Conservation (phyloP, 768 basidiomycete genomes). For the Termitomyces sp. region DNA sequence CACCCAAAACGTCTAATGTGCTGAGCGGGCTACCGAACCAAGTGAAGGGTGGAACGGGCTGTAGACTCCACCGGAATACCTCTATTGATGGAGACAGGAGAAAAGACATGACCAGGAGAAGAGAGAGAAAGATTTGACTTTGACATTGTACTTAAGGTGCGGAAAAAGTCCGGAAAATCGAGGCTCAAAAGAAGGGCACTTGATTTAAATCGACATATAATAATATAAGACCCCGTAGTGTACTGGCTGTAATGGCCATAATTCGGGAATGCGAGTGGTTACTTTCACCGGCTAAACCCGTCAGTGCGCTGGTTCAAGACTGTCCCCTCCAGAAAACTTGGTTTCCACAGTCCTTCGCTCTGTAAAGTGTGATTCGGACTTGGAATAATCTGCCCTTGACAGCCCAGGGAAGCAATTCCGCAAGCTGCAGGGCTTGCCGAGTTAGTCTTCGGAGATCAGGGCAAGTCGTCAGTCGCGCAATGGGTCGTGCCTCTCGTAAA, state of each 20-base stretch:
- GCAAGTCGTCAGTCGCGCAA: slow-evolving; percentile 80
- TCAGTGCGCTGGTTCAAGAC: slow-evolving; percentile 91
- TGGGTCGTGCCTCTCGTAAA: slow-evolving; percentile 72
- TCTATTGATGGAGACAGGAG: slow-evolving; percentile 38
- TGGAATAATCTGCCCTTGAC: slow-evolving; percentile 84
- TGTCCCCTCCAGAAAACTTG: slow-evolving; percentile 95
- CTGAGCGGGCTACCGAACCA: slow-evolving; percentile 59
- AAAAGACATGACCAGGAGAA: slow-evolving; percentile 23
- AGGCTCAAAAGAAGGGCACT: background rate
- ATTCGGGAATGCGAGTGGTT: slow-evolving; percentile 76
- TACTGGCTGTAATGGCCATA: slow-evolving; percentile 80
- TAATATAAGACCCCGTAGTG: slow-evolving; percentile 35
- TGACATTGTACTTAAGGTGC: background rate
- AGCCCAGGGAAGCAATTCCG: slow-evolving; percentile 92
- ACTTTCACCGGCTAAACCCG: slow-evolving; percentile 52
- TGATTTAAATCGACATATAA: background rate
- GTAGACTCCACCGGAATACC: slow-evolving; percentile 47
- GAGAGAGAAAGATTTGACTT: background rate
- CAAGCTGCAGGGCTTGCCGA: slow-evolving; percentile 83
- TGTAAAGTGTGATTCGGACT: slow-evolving; percentile 59
- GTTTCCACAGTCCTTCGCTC: slow-evolving; percentile 64
- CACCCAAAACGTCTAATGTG: slow-evolving; percentile 63
- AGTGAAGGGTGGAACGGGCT: slow-evolving; percentile 60
- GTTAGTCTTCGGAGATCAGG: slow-evolving; percentile 92
- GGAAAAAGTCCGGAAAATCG: background rate